Evolutionary conservation across 225 moss, liverwort and hornwort genomes (phyloP), one percentile per base, ranked within the genome.

Genomic region (Neckera pumila): DNA sequence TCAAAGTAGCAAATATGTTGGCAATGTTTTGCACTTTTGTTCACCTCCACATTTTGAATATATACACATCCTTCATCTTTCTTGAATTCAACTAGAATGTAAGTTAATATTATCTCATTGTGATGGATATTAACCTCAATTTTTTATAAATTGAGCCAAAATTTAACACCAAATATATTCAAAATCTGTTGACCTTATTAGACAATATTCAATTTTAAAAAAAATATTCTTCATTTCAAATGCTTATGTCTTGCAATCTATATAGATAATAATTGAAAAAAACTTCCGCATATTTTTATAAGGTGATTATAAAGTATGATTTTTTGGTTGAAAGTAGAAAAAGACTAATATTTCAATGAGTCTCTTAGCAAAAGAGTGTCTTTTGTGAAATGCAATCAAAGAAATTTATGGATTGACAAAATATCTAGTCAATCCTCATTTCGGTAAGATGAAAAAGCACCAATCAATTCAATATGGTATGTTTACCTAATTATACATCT

Each of bases 221-320:
- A 7, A 40, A 4, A 5, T 8, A 5, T 8, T 40, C 14, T 40
- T 40, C 40, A 25, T 25, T 70, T 25, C 8, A 40, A 70, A 23
- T 14, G 38, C 14, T 38, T 4, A 13, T 38, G 2, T 69, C 8
- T 70, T 70, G 14, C 14, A 70, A 70, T 40, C 25, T 25, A 25
- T 40, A 4, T 25, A 40, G 8, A 40, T 4, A 70, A 70, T 23
- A 8, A 40, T 70, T 38, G 7, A 69, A 69, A 65, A 19, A 69
- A 69, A 25, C 12, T 38, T 70, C 4, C 0, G 7, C 0, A 4
- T 3, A 70, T 70, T 70, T 4, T 21, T 40, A 69, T 38, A 14
- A 4, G 2, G 7, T 1, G 40, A 2, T 7, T 13, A 69, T 23
- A 22, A 3, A 22, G 12, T 6, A n/a, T 0, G 1, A 22, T 12